A percentile compares a stretch with the other conserved stretches of the same genome.
Conservation (phyloP, 805 yeast species). For the Kuraishia cidri region DNA sequence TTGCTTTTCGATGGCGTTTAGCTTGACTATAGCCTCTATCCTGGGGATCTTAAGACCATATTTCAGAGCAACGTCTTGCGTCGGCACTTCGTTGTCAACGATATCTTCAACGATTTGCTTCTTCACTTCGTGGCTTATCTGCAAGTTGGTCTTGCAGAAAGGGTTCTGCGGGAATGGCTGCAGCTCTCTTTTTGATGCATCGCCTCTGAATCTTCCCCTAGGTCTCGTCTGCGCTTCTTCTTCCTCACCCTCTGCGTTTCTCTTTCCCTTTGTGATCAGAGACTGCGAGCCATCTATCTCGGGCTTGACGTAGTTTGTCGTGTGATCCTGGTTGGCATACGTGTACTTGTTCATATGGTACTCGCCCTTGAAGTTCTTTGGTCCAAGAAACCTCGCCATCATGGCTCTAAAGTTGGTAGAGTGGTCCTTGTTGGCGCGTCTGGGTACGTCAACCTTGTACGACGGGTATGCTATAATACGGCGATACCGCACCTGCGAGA, state of each 20-base stretch:
- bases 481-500: slow-evolving; percentile 32
- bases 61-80: slow-evolving; percentile 69
- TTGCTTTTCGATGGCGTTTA: slow-evolving; percentile 55
- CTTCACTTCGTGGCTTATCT: slow-evolving; percentile 52
- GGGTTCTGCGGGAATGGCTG: slow-evolving; percentile 81
- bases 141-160: slow-evolving; percentile 57
- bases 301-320: slow-evolving; percentile 65
- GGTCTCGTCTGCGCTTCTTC: not conserved
- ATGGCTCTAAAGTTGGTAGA: slow-evolving; percentile 44
- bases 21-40: slow-evolving; percentile 77
- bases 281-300: slow-evolving; percentile 30
- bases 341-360: slow-evolving; percentile 70
- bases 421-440: slow-evolving; percentile 24
- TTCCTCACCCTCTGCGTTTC: too few relatives aligned
- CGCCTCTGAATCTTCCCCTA: slow-evolving; percentile 4
- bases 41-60: slow-evolving; percentile 79
- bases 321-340: slow-evolving; percentile 56
- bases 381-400: slow-evolving; percentile 73
- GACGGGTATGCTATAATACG: slow-evolving; percentile 46
- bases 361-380: slow-evolving; percentile 76
- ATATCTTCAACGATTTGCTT: slow-evolving; percentile 49
- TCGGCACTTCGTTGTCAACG: slow-evolving; percentile 38
- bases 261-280: not conserved
- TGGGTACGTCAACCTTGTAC: slow-evolving; percentile 27
- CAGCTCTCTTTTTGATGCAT: slow-evolving; percentile 25